Percentiles rank a stretch among this genome's conserved stretches.
Evolutionary conservation across 2,329 filamentous ascomycete species (phyloP).

Genomic region (Teratosphaeria zuluensis): DNA sequence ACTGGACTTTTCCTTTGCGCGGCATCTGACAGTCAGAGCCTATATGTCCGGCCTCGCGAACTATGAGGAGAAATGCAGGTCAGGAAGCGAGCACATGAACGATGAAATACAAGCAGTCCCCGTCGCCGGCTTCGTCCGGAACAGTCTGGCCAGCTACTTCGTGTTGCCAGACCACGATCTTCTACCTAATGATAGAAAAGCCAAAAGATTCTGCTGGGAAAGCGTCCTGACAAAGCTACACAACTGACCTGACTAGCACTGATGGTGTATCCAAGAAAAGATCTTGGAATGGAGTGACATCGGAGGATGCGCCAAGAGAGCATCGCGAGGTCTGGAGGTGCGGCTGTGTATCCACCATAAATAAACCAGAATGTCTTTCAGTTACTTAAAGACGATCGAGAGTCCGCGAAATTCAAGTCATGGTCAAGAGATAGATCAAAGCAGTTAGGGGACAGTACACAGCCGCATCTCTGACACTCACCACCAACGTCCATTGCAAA

Average conservation of each 20-base stretch:
- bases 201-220: not conserved
- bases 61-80: not conserved
- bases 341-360: not conserved
- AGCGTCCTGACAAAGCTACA: not conserved
- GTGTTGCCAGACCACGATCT: not conserved
- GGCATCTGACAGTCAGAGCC: not conserved
- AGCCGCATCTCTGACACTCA: not conserved
- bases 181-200: not conserved
- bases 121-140: not conserved
- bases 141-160: not conserved
- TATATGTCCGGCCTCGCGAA: not conserved
- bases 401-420: not conserved
- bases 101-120: not conserved
- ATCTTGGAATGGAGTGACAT: not conserved
- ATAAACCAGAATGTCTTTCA: not conserved
- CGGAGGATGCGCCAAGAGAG: not conserved
- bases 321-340: not conserved
- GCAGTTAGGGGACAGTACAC: not conserved
- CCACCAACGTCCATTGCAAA: not conserved
- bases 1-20: not conserved
- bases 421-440: not conserved
- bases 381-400: not conserved
- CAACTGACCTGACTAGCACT: not conserved
- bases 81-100: not conserved
- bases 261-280: not conserved